Conservation (phyloP, 78 protist genomes). For the Pigoraptor vietnamica region DNA sequence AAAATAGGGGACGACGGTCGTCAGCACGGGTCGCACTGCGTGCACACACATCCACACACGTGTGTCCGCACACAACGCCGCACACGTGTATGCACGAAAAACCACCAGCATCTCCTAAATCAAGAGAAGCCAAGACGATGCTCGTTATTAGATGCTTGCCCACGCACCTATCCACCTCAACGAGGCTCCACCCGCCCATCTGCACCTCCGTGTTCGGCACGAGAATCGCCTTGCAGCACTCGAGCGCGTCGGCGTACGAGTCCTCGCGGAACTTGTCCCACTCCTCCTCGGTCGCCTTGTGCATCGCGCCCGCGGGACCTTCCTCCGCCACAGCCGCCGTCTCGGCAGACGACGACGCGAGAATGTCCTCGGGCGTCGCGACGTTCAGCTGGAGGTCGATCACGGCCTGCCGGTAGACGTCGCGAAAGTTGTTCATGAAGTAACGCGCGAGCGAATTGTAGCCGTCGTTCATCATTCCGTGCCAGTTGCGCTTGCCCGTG, state of each 20-base stretch:
- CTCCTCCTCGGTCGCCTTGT: background rate
- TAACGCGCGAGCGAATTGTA: slow-evolving; percentile 8
- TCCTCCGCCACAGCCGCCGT: background rate
- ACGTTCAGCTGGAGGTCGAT: slow-evolving; percentile 7
- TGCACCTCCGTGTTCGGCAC: background rate
- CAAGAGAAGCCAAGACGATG: too few relatives aligned
- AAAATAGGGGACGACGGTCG: too few relatives aligned
- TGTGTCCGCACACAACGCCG: too few relatives aligned
- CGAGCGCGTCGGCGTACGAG: background rate
- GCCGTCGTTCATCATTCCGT: slow-evolving; percentile 24
- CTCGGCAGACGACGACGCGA: background rate
- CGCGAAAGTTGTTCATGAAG: slow-evolving; percentile 17
- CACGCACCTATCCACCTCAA: background rate
- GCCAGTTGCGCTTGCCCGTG: slow-evolving; percentile 11
- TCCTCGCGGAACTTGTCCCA: background rate
- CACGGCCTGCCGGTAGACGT: background rate
- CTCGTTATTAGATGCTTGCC: too few relatives aligned
- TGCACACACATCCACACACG: too few relatives aligned
- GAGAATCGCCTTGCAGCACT: background rate
- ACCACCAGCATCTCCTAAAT: too few relatives aligned
- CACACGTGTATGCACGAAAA: too few relatives aligned
- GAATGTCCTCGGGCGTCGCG: background rate
- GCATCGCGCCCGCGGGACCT: background rate
- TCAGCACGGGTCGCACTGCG: too few relatives aligned
- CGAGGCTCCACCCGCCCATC: background rate